Evolutionary conservation across 352 stramenopile species (phyloP), one percentile per base, ranked within the genome.

Genomic region (Pythium insidiosum): DNA sequence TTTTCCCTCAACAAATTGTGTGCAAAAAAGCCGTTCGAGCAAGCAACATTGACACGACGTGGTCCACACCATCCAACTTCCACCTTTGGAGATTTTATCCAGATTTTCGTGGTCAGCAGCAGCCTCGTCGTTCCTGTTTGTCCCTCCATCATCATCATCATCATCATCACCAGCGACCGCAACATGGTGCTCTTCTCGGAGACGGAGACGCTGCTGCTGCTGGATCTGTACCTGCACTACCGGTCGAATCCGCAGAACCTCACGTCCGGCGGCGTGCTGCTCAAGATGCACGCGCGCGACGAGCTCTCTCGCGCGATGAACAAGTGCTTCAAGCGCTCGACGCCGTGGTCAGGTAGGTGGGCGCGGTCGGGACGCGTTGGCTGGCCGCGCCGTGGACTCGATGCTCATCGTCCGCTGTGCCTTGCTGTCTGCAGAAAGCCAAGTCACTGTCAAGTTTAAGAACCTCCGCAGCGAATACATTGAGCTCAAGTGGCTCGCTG

Each of bases 391-490:
- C n/a, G n/a, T n/a, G 16, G 18, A 43, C 16, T 11, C 7, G 37
- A 28, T 13, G 47, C 19, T 20, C 16, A 6, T 19, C n/a, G n/a
- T 35, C n/a, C 24, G 13, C n/a, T n/a, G n/a, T n/a, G n/a, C n/a
- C n/a, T n/a, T n/a, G n/a, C n/a, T n/a, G n/a, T n/a, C n/a, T 2
- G 11, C 33, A 68, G 70, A 80, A 49, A 61, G 43, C 33, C 70
- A 83, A 43, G 59, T 83, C 41, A 59, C 61, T 6, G 70, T 79
- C 50, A 83, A 83, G 56, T 68, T 79, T 38, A 83, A 83, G 57
- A 83, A 83, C 56, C 43, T 83, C 21, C 70, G 70, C 50, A 64
- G 58, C 35, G 70, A 77, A 19, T 83, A 77, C 59, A 48, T 50
- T 5, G 58, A 77, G 43, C 43, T 71, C 21, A 60, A 58, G 33